Evolutionary conservation across 306 rosid genomes (phyloP).

Genomic region (Vigna reflexopilosa): DNA sequence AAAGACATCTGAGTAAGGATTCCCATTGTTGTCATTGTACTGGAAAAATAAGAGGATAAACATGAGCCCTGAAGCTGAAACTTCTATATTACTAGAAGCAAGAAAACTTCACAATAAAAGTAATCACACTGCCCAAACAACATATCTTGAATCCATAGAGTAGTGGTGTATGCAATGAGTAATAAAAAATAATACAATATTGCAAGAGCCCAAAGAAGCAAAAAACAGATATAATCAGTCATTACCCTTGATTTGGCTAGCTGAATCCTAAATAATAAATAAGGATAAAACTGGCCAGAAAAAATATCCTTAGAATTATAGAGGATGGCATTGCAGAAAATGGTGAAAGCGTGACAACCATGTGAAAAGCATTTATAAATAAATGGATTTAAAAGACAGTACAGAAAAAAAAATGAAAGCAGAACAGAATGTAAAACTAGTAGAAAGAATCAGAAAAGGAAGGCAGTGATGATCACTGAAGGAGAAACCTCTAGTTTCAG

Average conservation of each 20-base stretch:
- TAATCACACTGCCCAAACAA: constrained; percentile 11
- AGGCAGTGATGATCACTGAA: background rate
- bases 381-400: background rate
- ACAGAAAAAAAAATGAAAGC: background rate
- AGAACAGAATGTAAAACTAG: background rate
- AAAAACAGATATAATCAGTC: constrained; percentile 1
- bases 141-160: constrained; percentile 30
- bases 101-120: constrained; percentile 16
- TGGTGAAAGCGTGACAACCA: background rate
- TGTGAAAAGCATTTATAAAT: background rate
- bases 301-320: background rate
- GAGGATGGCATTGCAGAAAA: background rate
- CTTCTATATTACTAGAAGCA: constrained; percentile 25
- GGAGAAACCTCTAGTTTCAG: no score
- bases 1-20: constrained; percentile 91
- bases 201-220: constrained; percentile 10
- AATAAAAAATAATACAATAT: background rate
- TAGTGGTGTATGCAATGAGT: background rate
- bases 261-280: no score
- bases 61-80: constrained; percentile 31
- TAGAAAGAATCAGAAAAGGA: background rate
- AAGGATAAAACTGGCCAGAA: constrained; percentile 19
- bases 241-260: background rate
- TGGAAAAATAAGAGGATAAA: constrained; percentile 49
- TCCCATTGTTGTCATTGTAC: constrained; percentile 97